Conservation (phyloP, 2,329 filamentous ascomycete species). For the Xylaria sp. region DNA sequence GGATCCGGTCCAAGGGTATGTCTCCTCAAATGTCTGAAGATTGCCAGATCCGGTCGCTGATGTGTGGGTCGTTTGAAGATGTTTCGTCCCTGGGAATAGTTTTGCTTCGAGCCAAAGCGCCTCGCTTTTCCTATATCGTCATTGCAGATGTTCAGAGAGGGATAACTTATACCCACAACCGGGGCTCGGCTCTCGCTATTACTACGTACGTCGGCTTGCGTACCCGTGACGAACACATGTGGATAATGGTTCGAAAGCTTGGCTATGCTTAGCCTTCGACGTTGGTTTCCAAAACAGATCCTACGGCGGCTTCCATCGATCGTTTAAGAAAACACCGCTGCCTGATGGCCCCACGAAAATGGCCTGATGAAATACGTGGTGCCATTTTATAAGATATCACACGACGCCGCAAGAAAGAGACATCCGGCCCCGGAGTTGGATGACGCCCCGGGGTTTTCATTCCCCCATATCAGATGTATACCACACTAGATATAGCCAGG, state of each 20-base stretch:
- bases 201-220: constrained; percentile 6
- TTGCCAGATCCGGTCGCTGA: constrained; percentile 34
- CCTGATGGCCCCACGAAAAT: constrained; percentile 29
- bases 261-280: constrained; percentile 18
- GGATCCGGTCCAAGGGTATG: constrained; percentile 30
- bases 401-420: constrained; percentile 29
- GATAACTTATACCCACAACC: constrained; percentile 23
- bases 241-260: constrained; percentile 20
- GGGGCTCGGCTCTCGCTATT: constrained; percentile 24
- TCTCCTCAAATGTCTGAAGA: constrained; percentile 35
- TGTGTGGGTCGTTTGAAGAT: constrained; percentile 37
- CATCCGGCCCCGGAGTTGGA: constrained; percentile 1
- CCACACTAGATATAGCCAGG: neutral
- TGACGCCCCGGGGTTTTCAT: neutral
- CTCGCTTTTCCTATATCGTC: neutral
- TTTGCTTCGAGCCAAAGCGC: constrained; percentile 23
- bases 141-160: constrained; percentile 16
- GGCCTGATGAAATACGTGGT: constrained; percentile 36
- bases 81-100: constrained; percentile 31
- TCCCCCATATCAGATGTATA: constrained; percentile 4
- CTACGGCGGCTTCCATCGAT: constrained; percentile 24
- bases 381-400: constrained; percentile 36
- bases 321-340: constrained; percentile 18
- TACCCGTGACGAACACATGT: neutral
- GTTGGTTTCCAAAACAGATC: constrained; percentile 25